Evolutionary conservation across 495 filamentous ascomycete species (phyloP).

Genomic region (Penicillium turbatum): DNA sequence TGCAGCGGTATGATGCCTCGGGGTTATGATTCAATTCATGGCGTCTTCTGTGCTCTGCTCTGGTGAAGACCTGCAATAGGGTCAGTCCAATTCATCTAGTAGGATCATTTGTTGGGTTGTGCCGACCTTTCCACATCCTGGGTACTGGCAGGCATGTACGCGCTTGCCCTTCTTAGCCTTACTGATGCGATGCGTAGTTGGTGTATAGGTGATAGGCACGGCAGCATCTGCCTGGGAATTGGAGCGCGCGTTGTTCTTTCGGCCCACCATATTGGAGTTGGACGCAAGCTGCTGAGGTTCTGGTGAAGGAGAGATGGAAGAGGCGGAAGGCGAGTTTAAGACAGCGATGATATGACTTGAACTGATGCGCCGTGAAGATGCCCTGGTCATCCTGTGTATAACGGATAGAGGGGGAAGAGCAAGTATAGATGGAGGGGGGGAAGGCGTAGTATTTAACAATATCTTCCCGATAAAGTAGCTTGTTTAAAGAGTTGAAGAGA

Average conservation of each 20-base stretch:
- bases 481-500: background rate
- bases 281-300: conserved; percentile 4
- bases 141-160: conserved; percentile 66
- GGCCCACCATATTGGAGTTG: conserved; percentile 2
- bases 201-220: conserved; percentile 50
- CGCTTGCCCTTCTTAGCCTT: conserved; percentile 80
- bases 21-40: conserved; percentile 83
- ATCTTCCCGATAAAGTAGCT: background rate
- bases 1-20: conserved; percentile 62
- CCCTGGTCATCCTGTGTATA: conserved; percentile 2
- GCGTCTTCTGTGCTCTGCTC: conserved; percentile 79
- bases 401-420: background rate
- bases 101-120: background rate
- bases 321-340: conserved; percentile 9
- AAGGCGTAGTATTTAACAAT: background rate
- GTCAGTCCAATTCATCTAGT: conserved; percentile 9
- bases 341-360: conserved; percentile 6
- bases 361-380: background rate
- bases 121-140: conserved; percentile 61
- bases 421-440: background rate
- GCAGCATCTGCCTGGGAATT: conserved; percentile 7
- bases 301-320: conserved; percentile 5
- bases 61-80: conserved; percentile 62
- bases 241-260: conserved; percentile 12
- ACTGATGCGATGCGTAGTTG: conserved; percentile 68